Conservation (phyloP, 2,329 filamentous ascomycete genomes). For the Trichoderma gracile region DNA sequence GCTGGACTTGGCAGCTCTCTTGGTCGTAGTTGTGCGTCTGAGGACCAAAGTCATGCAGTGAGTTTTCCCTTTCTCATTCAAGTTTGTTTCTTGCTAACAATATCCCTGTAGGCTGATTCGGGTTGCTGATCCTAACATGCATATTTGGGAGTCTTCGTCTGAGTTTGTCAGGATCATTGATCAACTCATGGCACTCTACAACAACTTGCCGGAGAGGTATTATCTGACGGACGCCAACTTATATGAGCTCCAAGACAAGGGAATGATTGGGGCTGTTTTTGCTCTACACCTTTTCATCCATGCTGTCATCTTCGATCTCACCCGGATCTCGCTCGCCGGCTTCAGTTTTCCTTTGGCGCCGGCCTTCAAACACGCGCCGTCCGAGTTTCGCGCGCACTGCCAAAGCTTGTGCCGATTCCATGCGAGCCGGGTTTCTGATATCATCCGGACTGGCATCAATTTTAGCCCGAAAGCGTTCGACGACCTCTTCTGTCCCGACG, state of each 20-base stretch:
- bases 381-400: slow-evolving; percentile 29
- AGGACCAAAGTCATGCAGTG: slow-evolving; percentile 30
- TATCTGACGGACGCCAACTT: slow-evolving; percentile 30
- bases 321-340: slow-evolving; percentile 32
- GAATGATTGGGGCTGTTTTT: slow-evolving; percentile 31
- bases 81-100: not conserved
- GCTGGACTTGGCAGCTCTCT: slow-evolving; percentile 28
- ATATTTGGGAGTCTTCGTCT: slow-evolving; percentile 29
- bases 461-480: slow-evolving; percentile 29
- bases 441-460: slow-evolving; percentile 29
- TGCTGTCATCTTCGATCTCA: slow-evolving; percentile 32
- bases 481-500: slow-evolving; percentile 31
- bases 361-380: slow-evolving; percentile 30
- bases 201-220: slow-evolving; percentile 31
- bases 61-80: not conserved
- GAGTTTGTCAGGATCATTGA: slow-evolving; percentile 30
- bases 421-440: slow-evolving; percentile 31
- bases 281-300: slow-evolving; percentile 33
- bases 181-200: slow-evolving; percentile 28
- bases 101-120: slow-evolving; percentile 29
- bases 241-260: slow-evolving; percentile 29
- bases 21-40: slow-evolving; percentile 29
- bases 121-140: slow-evolving; percentile 20
- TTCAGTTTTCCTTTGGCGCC: slow-evolving; percentile 33
- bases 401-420: slow-evolving; percentile 32